Evolutionary conservation across 1,284 basidiomycete species (phyloP).

Genomic region (Cryptococcus sp.): DNA sequence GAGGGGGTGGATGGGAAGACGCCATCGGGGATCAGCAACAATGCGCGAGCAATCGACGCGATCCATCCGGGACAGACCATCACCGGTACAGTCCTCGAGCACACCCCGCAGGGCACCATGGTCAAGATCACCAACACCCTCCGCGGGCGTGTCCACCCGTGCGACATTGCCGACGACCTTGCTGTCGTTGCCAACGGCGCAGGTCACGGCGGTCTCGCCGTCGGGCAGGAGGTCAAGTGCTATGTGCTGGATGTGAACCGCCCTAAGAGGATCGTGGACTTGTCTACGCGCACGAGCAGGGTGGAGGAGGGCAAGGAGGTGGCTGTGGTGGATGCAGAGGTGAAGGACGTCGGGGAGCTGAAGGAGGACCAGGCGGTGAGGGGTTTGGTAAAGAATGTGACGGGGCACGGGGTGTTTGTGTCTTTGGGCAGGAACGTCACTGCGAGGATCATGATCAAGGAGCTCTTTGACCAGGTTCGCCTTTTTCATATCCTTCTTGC

Average conservation of each 20-base stretch:
- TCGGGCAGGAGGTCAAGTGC: slow-evolving; percentile 67
- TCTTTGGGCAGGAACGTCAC: slow-evolving; percentile 75
- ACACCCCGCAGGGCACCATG: slow-evolving; percentile 63
- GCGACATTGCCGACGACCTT: slow-evolving; percentile 78
- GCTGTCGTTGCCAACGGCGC: slow-evolving; percentile 39
- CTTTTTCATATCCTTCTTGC: neutral
- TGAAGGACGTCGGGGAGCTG: slow-evolving; percentile 63
- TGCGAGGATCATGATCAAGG: slow-evolving; percentile 88
- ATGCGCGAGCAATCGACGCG: slow-evolving; percentile 61
- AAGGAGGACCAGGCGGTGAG: slow-evolving; percentile 70
- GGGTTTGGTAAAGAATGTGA: slow-evolving; percentile 85
- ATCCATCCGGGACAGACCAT: slow-evolving; percentile 69
- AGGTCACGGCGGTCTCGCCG: slow-evolving; percentile 58
- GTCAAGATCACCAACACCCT: slow-evolving; percentile 69
- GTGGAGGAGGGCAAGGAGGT: slow-evolving; percentile 52
- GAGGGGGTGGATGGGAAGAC: slow-evolving; percentile 48
- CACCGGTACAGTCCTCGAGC: slow-evolving; percentile 69
- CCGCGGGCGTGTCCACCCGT: slow-evolving; percentile 71
- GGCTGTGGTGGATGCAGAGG: slow-evolving; percentile 63
- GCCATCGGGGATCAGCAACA: slow-evolving; percentile 54
- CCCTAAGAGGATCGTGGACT: slow-evolving; percentile 63
- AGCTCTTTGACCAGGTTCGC: slow-evolving; percentile 81
- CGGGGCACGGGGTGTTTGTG: slow-evolving; percentile 82
- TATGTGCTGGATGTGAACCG: slow-evolving; percentile 66
- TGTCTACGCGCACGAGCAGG: slow-evolving; percentile 75